Evolutionary conservation across 1,139 yeast genomes (phyloP).

Genomic region (Geotrichum macrosporum): DNA sequence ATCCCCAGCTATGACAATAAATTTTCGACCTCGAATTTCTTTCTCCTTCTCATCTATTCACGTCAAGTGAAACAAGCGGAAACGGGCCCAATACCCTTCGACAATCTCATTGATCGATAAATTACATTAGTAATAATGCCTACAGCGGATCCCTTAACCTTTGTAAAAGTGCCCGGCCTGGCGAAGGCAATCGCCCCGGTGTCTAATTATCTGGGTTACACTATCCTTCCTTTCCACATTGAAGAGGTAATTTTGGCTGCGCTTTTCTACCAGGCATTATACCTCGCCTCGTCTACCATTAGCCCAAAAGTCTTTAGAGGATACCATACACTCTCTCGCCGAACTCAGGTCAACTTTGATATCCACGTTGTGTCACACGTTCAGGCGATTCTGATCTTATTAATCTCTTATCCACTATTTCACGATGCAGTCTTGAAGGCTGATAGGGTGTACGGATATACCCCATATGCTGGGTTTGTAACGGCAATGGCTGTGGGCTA

Average conservation of each 20-base stretch:
- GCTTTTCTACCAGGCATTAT: conserved; percentile 45
- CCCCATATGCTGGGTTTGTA: conserved; percentile 71
- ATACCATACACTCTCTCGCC: conserved; percentile 42
- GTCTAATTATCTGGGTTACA: conserved; percentile 28
- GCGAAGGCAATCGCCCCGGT: conserved; percentile 17
- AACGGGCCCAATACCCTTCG: too few species aligned
- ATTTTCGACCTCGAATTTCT: too few species aligned
- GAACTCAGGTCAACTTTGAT: conserved; percentile 67
- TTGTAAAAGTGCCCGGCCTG: conserved; percentile 19
- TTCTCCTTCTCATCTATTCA: too few species aligned
- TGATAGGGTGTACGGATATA: conserved; percentile 53
- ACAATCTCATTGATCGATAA: too few species aligned
- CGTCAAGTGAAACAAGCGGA: too few species aligned
- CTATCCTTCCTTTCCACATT: conserved; percentile 42
- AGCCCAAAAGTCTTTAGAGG: conserved; percentile 44
- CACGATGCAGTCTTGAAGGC: conserved; percentile 50
- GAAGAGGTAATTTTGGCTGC: conserved; percentile 51
- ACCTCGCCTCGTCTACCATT: conserved; percentile 43
- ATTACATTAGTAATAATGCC: too few species aligned
- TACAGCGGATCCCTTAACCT: conserved; percentile 19
- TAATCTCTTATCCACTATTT: conserved; percentile 56
- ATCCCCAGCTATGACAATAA: too few species aligned
- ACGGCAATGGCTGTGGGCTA: conserved; percentile 74
- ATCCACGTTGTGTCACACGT: conserved; percentile 86
- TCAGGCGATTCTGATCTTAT: conserved; percentile 61